phyloP scores from a whole-genome alignment of 305 asterid species.

The Rubia occidens region DNA sequence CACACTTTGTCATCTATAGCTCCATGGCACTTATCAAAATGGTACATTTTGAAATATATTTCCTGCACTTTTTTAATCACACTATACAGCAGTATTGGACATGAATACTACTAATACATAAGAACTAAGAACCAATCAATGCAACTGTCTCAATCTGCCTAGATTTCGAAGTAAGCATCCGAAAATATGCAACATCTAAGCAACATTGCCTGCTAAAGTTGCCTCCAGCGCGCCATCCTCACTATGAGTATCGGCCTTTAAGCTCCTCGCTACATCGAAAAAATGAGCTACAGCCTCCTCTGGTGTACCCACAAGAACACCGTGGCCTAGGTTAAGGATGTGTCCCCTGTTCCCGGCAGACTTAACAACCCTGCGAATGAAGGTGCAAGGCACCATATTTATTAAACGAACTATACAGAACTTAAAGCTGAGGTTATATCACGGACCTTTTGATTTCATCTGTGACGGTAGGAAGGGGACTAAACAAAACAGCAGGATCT shows the following conservation, averaged over 20 bases:
- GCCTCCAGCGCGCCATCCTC: slow-evolving; percentile 26
- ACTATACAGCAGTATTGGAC: background rate
- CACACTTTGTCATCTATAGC: background rate
- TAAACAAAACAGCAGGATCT: slow-evolving; percentile 73
- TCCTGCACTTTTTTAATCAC: background rate
- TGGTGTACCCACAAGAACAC: slow-evolving; percentile 89
- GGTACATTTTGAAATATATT: background rate
- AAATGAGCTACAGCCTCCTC: slow-evolving; percentile 90
- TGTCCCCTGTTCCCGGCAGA: slow-evolving; percentile 71
- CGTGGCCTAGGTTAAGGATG: slow-evolving; percentile 84
- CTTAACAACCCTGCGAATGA: slow-evolving; percentile 56
- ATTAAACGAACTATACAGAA: background rate
- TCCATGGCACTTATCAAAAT: background rate
- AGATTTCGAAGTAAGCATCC: background rate
- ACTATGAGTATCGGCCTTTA: slow-evolving; percentile 31
- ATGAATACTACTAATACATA: background rate
- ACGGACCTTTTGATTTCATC: slow-evolving; percentile 64
- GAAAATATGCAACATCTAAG: background rate
- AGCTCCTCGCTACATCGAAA: slow-evolving; percentile 68
- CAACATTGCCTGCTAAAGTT: slow-evolving; percentile 28
- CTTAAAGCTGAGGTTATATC: background rate
- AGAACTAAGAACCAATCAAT: slow-evolving; percentile 4
- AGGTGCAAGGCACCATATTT: slow-evolving; percentile 10
- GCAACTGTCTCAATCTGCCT: background rate
- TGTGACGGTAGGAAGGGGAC: slow-evolving; percentile 68